A percentile compares a stretch with the other conserved stretches of the same genome.
Conservation (phyloP, 306 rosid species). For the Cicer yamashitae region DNA sequence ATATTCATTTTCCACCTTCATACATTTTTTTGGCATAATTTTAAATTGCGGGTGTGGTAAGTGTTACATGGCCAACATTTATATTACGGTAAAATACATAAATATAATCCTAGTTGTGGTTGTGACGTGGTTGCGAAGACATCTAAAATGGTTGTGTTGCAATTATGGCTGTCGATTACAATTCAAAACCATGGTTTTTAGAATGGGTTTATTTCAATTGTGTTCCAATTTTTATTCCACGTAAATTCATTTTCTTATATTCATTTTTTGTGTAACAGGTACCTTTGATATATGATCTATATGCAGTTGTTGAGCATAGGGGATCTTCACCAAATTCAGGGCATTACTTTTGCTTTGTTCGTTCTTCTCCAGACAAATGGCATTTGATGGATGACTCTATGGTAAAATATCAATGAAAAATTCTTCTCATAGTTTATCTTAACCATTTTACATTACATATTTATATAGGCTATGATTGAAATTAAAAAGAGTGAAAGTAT, state of each 20-base stretch:
- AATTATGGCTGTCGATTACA: neutral
- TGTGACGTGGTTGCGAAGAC: neutral
- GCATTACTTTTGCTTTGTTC: constrained; percentile 67
- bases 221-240: neutral
- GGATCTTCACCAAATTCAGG: constrained; percentile 62
- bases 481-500: neutral
- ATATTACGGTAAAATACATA: neutral
- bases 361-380: constrained; percentile 62
- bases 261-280: constrained; percentile 46
- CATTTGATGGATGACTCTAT: constrained; percentile 59
- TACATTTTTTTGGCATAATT: neutral
- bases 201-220: too few species aligned
- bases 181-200: neutral
- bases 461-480: neutral
- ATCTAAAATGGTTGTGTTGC: neutral
- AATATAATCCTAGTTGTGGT: neutral
- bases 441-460: neutral
- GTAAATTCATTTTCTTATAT: neutral
- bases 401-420: constrained; percentile 48
- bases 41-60: neutral
- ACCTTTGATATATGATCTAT: constrained; percentile 61
- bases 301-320: constrained; percentile 65
- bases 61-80: neutral
- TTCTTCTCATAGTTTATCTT: neutral
- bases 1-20: neutral